Evolutionary conservation across 2,329 filamentous ascomycete species (phyloP).

Genomic region (Akanthomyces muscarius): DNA sequence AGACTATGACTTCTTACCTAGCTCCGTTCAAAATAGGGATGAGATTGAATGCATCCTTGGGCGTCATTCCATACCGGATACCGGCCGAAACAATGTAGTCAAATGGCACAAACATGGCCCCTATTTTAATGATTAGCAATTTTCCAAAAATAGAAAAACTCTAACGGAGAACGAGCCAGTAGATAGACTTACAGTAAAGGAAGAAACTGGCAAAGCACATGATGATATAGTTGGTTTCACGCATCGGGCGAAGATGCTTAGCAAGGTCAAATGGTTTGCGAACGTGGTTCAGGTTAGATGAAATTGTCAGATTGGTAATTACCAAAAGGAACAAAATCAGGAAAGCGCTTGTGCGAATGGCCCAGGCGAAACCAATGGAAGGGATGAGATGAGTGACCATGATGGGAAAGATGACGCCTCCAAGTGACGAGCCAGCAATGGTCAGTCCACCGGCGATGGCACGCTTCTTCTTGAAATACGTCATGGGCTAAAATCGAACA

Average conservation of each 20-base stretch:
- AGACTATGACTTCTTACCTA: slow-evolving; percentile 25
- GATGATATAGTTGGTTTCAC: slow-evolving; percentile 37
- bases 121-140: slow-evolving; percentile 13
- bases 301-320: slow-evolving; percentile 30
- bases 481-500: not conserved
- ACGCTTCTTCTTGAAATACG: slow-evolving; percentile 9
- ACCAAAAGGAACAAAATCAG: slow-evolving; percentile 31
- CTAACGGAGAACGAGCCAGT: not conserved
- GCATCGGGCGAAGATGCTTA: slow-evolving; percentile 39
- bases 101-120: slow-evolving; percentile 42
- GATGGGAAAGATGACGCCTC: slow-evolving; percentile 50
- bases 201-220: slow-evolving; percentile 41
- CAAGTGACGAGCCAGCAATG: slow-evolving; percentile 39
- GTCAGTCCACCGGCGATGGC: slow-evolving; percentile 6
- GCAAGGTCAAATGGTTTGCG: slow-evolving; percentile 34
- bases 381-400: slow-evolving; percentile 48
- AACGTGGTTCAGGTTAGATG: slow-evolving; percentile 35
- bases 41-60: slow-evolving; percentile 34
- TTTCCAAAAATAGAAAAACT: not conserved
- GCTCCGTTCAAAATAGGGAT: slow-evolving; percentile 47
- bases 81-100: slow-evolving; percentile 41
- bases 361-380: slow-evolving; percentile 32
- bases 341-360: slow-evolving; percentile 35
- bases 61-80: slow-evolving; percentile 30
- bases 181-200: slow-evolving; percentile 36